phyloP scores from a whole-genome alignment of 371 early-diverging fungal species.

The Mortierella polycephala region DNA sequence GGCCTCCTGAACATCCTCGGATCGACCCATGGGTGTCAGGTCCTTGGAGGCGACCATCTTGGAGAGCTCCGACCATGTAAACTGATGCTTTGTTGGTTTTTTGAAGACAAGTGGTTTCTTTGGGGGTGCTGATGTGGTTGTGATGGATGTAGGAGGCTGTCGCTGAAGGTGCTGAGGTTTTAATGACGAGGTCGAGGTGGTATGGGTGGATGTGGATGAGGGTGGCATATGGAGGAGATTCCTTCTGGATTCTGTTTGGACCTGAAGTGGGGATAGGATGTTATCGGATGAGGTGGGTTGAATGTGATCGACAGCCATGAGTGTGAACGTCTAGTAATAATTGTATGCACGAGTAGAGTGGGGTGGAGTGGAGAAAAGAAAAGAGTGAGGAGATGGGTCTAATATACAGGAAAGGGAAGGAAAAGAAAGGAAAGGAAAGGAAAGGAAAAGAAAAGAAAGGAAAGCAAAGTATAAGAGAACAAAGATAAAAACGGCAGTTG shows the following conservation, averaged over 20 bases:
- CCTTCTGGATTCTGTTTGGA: too few species aligned
- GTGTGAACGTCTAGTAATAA: background rate
- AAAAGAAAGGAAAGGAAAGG: background rate
- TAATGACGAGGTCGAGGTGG: background rate
- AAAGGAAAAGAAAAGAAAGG: background rate
- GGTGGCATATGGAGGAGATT: too few species aligned
- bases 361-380: background rate
- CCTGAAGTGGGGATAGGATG: too few species aligned
- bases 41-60: constrained; percentile 47
- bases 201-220: too few species aligned
- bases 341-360: background rate
- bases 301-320: constrained; percentile 14
- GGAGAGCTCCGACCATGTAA: constrained; percentile 38
- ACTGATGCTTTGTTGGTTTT: constrained; percentile 49
- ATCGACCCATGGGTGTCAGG: constrained; percentile 42
- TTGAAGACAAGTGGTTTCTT: constrained; percentile 47
- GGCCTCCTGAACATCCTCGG: constrained; percentile 39
- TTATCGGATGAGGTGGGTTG: background rate
- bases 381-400: background rate
- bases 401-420: background rate
- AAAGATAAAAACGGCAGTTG: constrained; percentile 2
- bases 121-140: constrained; percentile 1
- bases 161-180: background rate
- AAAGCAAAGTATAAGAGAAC: background rate
- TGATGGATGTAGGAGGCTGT: background rate